A percentile compares a stretch with the other conserved stretches of the same genome.
Evolutionary conservation across 306 rosid species (phyloP).

Genomic region (Citrullus mucosospermus): DNA sequence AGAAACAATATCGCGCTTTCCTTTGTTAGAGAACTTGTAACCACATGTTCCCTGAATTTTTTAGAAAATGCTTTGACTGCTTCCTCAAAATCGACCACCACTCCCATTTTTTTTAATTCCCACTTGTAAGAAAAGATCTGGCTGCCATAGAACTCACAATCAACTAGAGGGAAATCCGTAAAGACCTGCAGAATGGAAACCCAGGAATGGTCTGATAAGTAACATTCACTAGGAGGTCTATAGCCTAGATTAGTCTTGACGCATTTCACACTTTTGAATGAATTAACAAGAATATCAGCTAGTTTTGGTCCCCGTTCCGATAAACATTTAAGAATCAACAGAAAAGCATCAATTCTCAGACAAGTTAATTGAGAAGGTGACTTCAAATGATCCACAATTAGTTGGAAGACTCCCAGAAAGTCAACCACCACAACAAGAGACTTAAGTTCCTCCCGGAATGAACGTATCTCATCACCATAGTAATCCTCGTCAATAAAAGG

Average conservation of each 20-base stretch:
- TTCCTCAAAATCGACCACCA: conserved; percentile 36
- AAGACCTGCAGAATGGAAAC: conserved; percentile 50
- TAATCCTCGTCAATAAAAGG: conserved; percentile 45
- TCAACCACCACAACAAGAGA: conserved; percentile 49
- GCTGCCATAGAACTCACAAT: conserved; percentile 28
- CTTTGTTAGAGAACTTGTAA: conserved; percentile 14
- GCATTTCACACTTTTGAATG: conserved; percentile 19
- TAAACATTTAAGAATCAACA: conserved; percentile 23
- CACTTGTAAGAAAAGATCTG: conserved; percentile 10
- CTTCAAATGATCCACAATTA: conserved; percentile 36
- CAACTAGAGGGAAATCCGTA: conserved; percentile 35
- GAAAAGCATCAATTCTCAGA: conserved; percentile 29
- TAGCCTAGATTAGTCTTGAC: conserved; percentile 47
- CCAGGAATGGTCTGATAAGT: conserved; percentile 37
- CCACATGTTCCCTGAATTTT: conserved; percentile 25
- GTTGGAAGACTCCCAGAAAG: conserved; percentile 17
- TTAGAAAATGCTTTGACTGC: conserved; percentile 23
- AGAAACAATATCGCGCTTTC: conserved; percentile 35
- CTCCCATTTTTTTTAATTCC: conserved; percentile 36
- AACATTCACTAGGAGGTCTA: conserved; percentile 35
- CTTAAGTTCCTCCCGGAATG: conserved; percentile 33
- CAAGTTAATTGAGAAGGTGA: conserved; percentile 19
- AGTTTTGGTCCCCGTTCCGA: background rate
- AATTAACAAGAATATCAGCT: conserved; percentile 12
- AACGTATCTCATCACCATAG: conserved; percentile 34